Base-by-base conservation (phyloP, 441 rosid genomes). In the Erodium moschatum region DNA sequence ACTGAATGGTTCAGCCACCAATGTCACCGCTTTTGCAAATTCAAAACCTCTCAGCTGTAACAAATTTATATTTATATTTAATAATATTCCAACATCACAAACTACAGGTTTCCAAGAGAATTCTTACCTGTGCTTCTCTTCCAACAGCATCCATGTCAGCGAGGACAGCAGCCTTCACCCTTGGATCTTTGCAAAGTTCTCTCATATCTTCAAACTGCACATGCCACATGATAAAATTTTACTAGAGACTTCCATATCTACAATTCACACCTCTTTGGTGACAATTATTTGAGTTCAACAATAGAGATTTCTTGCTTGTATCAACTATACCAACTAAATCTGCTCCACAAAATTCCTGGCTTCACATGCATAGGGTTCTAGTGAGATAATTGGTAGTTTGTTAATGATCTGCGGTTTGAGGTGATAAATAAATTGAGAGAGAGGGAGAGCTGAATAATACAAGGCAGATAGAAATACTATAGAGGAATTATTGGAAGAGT, bases 11-110 rank as follows among this genome's bases (percentile, higher is more conserved):
- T 91, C 97, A 2, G 60, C 72, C 76, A 89, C 97, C 79, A 95
- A 73, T 21, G 92, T 90, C 72, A 89, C 85, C 0, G 96, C 97
- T 77, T 95, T 90, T 24, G 82, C 97, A 76, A 88, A 90, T 85
- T 95, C 99, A 19, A 95, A 95, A 67, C 97, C 99, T 82, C 99
- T 83, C 76, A 95, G 80, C 99, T 95, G 94, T 74, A 70, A 40
- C 56, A 42, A 62, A 62, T 29, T 64, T 64, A 6, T 2, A 15
- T 60, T 64, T 4, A 58, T 42, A 64, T 21, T 44, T 40, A 21
- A 31, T 62, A 9, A 67, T 60, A 27, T 21, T 24, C 66, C 20
- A 29, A 15, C 18, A 56, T 52, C 63, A 54, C 31, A 31, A 52
- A 69, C 56, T 48, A 1, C 40, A 44, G 52, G 4, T 44, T 44